Base-by-base conservation (phyloP, 768 basidiomycete species). In the Mycena capillaripes region DNA sequence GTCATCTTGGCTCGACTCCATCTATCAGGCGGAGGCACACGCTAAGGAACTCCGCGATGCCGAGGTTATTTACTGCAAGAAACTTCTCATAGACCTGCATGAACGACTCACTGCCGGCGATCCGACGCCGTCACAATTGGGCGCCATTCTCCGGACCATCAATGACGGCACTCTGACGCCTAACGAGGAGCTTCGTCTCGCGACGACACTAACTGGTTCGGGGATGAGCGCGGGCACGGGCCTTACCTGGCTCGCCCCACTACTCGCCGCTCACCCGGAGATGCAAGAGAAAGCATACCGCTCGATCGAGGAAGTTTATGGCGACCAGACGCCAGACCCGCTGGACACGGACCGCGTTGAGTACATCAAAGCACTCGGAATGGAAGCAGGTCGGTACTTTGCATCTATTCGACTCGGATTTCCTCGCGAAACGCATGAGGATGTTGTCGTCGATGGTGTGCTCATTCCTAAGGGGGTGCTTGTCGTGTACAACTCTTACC, bases 401-500 rank as follows among this genome's bases (percentile, higher is more conserved):
- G 25, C 69, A 3, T 57, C 69, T 19, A 50, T 70, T 38, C 69
- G 69, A 10, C 56, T 70, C 19, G 69, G 69, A 58, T 70, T 70
- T 12, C 69, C 69, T 7, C 60, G 69, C 38, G 69, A 70, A 30
- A 70, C 69, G 23, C 55, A 64, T 30, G 69, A 70, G 44, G 69
- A 70, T 36, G 69, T 58, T 8, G 19, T 48, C 3, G 69, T 70
- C 40, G 69, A 70, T 50, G 69, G 69, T 11, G 55, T 70, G 42
- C 21, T 38, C 9, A 70, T 70, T 30, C 69, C 69, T 2, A 63
- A 64, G 44, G 69, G 69, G 19, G 55, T 64, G 8, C 56, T 70
- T 3, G 69, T 70, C 17, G 69, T 70, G 52, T 70, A 70, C 46
- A 70, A 70, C 53, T 70, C 69, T 32, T 70, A 63, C 30, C 61